Conservation (phyloP, 768 basidiomycete species). For the Kwoniella dejecticola region DNA sequence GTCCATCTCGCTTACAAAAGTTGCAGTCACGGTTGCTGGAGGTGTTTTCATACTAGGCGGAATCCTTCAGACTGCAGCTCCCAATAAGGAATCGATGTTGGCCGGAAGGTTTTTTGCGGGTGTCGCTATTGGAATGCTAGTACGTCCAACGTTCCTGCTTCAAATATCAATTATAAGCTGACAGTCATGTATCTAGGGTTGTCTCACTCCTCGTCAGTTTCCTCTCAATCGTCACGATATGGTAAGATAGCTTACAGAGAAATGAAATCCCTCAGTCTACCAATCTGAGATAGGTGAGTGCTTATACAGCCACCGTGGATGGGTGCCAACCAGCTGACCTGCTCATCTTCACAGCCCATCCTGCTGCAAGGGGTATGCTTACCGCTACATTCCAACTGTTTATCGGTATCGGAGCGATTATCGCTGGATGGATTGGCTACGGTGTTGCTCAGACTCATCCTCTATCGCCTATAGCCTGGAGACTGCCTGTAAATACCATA, state of each 20-base stretch:
- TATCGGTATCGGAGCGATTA: conserved; percentile 77
- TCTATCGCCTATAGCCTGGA: conserved; percentile 24
- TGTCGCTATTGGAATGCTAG: conserved; percentile 35
- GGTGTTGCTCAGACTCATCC: conserved; percentile 61
- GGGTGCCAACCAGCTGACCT: no score
- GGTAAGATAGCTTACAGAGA: no score
- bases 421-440: conserved; percentile 80
- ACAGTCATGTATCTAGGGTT: conserved; percentile 9
- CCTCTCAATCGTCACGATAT: no score
- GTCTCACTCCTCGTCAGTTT: conserved; percentile 58
- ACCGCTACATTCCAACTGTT: conserved; percentile 29
- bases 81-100: conserved; percentile 33
- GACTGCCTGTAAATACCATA: conserved; percentile 21
- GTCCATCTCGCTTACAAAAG: conserved; percentile 57
- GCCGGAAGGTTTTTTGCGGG: conserved; percentile 56
- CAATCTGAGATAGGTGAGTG: conserved; percentile 67
- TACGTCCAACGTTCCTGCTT: no score
- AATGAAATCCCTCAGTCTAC: conserved; percentile 58
- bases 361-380: conserved; percentile 67
- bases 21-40: conserved; percentile 10
- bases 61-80: conserved; percentile 31
- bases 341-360: no score
- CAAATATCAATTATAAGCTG: no score
- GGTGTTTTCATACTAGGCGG: conserved; percentile 25
- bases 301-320: no score